A percentile compares a stretch with the other conserved stretches of the same genome.
These are phyloP conservation scores for Russula sp. DNA, from an alignment of 768 basidiomycete genomes.

Conservation along the genomic window DNA sequence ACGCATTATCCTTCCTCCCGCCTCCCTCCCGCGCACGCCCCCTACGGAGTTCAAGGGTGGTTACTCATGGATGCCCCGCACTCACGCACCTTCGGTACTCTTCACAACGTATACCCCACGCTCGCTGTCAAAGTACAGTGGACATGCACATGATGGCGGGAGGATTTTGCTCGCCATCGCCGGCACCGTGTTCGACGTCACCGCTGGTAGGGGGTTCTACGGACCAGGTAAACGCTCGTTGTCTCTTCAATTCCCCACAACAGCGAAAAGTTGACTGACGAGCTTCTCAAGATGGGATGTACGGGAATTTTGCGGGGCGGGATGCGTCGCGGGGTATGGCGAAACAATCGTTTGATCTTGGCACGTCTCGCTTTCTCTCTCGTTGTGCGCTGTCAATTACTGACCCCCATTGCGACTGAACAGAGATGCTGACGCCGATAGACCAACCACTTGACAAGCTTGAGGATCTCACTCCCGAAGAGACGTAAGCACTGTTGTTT, in stretches of 20 bases:
- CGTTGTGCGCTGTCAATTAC: slow-evolving; percentile 8
- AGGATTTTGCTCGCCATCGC: slow-evolving; percentile 86
- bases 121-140: slow-evolving; percentile 65
- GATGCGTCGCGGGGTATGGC: slow-evolving; percentile 98
- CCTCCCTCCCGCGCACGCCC: slow-evolving; percentile 46
- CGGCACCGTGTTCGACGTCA: slow-evolving; percentile 90
- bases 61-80: slow-evolving; percentile 91
- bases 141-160: slow-evolving; percentile 58
- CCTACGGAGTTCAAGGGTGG: slow-evolving; percentile 74
- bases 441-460: slow-evolving; percentile 87
- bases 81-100: slow-evolving; percentile 76
- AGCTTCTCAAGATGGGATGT: slow-evolving; percentile 74
- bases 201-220: slow-evolving; percentile 86
- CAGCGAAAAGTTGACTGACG: neutral
- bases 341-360: slow-evolving; percentile 92
- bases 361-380: slow-evolving; percentile 44
- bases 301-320: slow-evolving; percentile 95
- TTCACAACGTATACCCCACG: slow-evolving; percentile 78
- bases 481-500: slow-evolving; percentile 59
- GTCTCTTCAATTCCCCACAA: neutral
- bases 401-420: neutral
- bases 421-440: slow-evolving; percentile 89
- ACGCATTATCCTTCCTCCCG: slow-evolving; percentile 68
- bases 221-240: slow-evolving; percentile 71
- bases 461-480: slow-evolving; percentile 69